Evolutionary conservation across 805 yeast species (phyloP).

Genomic region (Barnettozyma sp.): DNA sequence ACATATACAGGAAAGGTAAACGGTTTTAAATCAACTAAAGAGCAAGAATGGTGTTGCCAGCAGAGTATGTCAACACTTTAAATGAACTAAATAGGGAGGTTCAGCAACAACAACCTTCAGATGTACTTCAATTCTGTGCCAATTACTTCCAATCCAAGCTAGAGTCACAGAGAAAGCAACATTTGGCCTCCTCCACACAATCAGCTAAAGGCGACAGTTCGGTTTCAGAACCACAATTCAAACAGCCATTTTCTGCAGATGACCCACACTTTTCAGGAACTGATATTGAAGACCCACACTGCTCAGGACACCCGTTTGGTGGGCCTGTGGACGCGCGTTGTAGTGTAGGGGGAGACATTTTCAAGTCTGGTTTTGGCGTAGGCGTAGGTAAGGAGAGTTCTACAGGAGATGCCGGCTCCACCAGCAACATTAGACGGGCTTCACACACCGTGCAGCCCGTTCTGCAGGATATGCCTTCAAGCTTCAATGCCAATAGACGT

Average conservation of each 20-base stretch:
- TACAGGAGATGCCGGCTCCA: too few relatives aligned
- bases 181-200: constrained; percentile 33
- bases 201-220: too few relatives aligned
- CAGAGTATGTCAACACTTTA: constrained; percentile 44
- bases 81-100: constrained; percentile 56
- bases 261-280: constrained; percentile 51
- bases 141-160: constrained; percentile 59
- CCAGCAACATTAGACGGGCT: constrained; percentile 13
- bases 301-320: constrained; percentile 16
- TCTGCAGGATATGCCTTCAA: constrained; percentile 40
- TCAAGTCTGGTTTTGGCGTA: constrained; percentile 23
- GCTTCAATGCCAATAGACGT: constrained; percentile 76
- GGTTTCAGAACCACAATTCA: constrained; percentile 12
- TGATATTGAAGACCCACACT: constrained; percentile 22
- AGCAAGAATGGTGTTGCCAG: constrained; percentile 32
- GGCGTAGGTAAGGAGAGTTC: constrained; percentile 19
- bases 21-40: too few relatives aligned
- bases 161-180: constrained; percentile 48
- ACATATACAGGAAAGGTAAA: too few relatives aligned
- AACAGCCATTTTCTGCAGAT: constrained; percentile 50
- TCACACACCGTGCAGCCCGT: constrained; percentile 14
- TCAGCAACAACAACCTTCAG: constrained; percentile 50
- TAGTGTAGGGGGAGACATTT: too few relatives aligned
- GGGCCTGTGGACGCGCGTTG: too few relatives aligned
- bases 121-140: constrained; percentile 69